Conservation (phyloP, 2,329 filamentous ascomycete species). For the Arthrobotrys musiformis region DNA sequence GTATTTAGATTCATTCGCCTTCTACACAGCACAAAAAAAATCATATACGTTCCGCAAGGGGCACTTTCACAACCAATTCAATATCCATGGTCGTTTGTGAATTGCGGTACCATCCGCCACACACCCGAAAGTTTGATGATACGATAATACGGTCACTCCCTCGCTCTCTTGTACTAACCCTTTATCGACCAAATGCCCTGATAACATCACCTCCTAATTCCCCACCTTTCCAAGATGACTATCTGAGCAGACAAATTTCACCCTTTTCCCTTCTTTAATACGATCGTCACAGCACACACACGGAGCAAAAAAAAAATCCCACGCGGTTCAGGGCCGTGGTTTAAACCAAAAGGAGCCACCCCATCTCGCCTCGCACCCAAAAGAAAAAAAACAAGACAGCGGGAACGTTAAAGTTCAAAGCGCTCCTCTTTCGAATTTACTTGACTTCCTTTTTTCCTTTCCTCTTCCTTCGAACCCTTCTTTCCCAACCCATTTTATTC, state of each 20-base stretch:
- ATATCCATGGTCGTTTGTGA: not conserved
- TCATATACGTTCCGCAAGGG: conserved; percentile 41
- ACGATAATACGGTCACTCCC: conserved; percentile 36
- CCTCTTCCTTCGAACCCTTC: conserved; percentile 4
- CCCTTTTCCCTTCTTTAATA: conserved; percentile 11
- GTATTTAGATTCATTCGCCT: conserved; percentile 32
- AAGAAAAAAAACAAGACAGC: conserved; percentile 10
- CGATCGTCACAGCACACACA: conserved; percentile 29
- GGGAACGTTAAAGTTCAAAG: conserved; percentile 20
- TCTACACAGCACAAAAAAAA: conserved; percentile 32
- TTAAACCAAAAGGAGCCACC: conserved; percentile 28
- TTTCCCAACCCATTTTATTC: not conserved
- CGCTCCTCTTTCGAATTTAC: conserved; percentile 21
- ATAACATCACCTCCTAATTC: conserved; percentile 36
- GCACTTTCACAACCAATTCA: not conserved
- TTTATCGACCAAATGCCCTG: conserved; percentile 6
- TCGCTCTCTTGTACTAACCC: conserved; percentile 5
- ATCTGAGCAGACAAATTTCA: conserved; percentile 14
- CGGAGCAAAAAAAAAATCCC: conserved; percentile 30
- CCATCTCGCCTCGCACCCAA: conserved; percentile 18
- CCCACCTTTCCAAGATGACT: conserved; percentile 16
- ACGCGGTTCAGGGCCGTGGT: conserved; percentile 26
- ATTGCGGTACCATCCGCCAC: conserved; percentile 1
- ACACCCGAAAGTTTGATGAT: conserved; percentile 19
- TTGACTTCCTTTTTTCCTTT: not conserved